Base-by-base conservation (phyloP, 495 filamentous ascomycete genomes). In the Peziza echinospora region DNA sequence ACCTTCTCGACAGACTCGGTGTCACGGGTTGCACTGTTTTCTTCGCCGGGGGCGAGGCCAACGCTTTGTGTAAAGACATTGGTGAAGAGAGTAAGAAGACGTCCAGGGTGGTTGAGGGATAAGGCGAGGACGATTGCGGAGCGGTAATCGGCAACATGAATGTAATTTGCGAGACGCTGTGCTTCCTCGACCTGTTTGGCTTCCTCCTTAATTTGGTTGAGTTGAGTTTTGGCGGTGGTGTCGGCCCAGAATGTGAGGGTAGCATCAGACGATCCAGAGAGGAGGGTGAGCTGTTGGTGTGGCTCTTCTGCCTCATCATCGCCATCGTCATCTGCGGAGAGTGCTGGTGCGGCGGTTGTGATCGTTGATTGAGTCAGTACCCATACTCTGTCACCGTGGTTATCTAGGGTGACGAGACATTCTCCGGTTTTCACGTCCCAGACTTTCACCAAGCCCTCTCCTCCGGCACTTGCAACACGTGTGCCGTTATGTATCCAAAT, bases 231-330 rank as follows among this genome's bases (percentile, higher is more conserved):
- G n/a, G 72, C 71, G 0, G 85, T 84, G 5, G 86, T 94, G 55
- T 99, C 89, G 49, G 72, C 73, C 89, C 89, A 99, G 67, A 94
- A 91, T 0, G 85, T 89, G 26, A 96, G 74, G 2, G 81, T 80
- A 46, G 82, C 80, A 62, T 96, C 89, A 34, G 76, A 84, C 47
- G 81, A 82, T 34, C 84, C 89, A 19, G 89, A 96, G 46, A 85
- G 79, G 43, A 99, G 69, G 41, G 74, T 77, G 52, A 77, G 30
- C 19, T 37, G 30, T 37, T 37, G 13, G 6, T 67, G 1, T 56
- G n/a, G 63, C 62, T n/a, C 45, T 56, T 11, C 19, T 13, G 30
- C 6, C 6, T 37, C 30, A 3, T 17, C 19, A 2, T 2, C 30
- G 3, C 30, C 30, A 3, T 37, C 30, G 19, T 37, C 30, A 10